Evolutionary conservation across 1,284 basidiomycete species (phyloP).

Genomic region (Sphaerobolus stellatus): DNA sequence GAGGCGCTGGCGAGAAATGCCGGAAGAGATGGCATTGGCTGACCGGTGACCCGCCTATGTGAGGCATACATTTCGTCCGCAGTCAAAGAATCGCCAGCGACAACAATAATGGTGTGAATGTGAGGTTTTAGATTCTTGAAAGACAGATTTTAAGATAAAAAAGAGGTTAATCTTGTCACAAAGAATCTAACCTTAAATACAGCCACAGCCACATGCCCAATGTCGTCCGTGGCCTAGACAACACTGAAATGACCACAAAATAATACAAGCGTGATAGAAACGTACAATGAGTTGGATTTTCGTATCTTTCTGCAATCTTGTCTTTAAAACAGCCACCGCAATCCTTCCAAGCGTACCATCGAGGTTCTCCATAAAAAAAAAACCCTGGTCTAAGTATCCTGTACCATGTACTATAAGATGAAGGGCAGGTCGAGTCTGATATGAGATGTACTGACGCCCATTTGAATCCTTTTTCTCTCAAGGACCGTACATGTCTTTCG

Average conservation of each 20-base stretch:
- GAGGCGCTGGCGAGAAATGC: slow-evolving; percentile 27
- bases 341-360: slow-evolving; percentile 37
- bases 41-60: slow-evolving; percentile 34
- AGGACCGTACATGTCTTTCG: slow-evolving; percentile 36
- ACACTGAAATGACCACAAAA: background rate
- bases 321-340: slow-evolving; percentile 32
- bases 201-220: slow-evolving; percentile 36
- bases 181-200: slow-evolving; percentile 32
- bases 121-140: slow-evolving; percentile 29
- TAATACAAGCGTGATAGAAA: slow-evolving; percentile 3
- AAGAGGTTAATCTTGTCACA: background rate
- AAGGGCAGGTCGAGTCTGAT: too few species aligned
- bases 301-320: slow-evolving; percentile 33
- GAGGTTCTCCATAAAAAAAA: slow-evolving; percentile 47
- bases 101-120: slow-evolving; percentile 27
- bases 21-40: slow-evolving; percentile 31
- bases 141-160: background rate
- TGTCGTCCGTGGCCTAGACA: slow-evolving; percentile 36
- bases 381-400: slow-evolving; percentile 37
- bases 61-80: slow-evolving; percentile 29
- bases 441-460: slow-evolving; percentile 42
- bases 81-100: slow-evolving; percentile 35
- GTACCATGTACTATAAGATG: background rate
- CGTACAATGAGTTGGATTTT: slow-evolving; percentile 38
- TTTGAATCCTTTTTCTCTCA: slow-evolving; percentile 33